Conservation (phyloP, 2,329 filamentous ascomycete species). For the Cytospora piceae region DNA sequence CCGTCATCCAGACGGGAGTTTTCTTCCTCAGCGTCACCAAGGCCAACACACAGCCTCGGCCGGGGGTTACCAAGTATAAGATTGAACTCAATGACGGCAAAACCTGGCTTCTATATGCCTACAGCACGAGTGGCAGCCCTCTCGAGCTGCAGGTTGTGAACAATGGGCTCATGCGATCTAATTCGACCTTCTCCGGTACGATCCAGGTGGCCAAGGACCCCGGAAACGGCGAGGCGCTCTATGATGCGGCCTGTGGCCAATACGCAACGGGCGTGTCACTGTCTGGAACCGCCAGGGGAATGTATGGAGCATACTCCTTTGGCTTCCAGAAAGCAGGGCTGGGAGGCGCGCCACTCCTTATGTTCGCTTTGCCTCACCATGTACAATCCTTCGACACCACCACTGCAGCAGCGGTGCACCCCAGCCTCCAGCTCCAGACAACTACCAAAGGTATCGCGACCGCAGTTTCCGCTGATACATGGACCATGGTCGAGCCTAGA, state of each 20-base stretch:
- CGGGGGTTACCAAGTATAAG: constrained; percentile 75
- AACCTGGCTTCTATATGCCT: constrained; percentile 82
- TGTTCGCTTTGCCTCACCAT: constrained; percentile 91
- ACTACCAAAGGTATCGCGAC: constrained; percentile 84
- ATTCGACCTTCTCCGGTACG: constrained; percentile 71
- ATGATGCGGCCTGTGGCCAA: constrained; percentile 76
- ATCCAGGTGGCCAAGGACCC: constrained; percentile 85
- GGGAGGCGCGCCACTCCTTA: constrained; percentile 64
- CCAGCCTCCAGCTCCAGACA: constrained; percentile 68
- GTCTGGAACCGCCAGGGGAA: constrained; percentile 62
- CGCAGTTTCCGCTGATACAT: constrained; percentile 71
- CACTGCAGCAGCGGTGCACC: constrained; percentile 55
- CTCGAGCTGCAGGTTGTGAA: constrained; percentile 71
- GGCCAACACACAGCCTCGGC: constrained; percentile 58
- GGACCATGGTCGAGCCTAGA: constrained; percentile 76
- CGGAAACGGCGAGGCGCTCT: constrained; percentile 64
- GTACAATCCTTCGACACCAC: constrained; percentile 69
- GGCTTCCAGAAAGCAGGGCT: constrained; percentile 73
- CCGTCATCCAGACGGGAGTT: constrained; percentile 73
- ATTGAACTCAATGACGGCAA: constrained; percentile 72
- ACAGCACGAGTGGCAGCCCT: constrained; percentile 58
- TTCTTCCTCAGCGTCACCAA: constrained; percentile 72
- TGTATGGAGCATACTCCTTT: constrained; percentile 72
- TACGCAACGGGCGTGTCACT: constrained; percentile 70
- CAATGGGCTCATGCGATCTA: constrained; percentile 67